Conservation (phyloP, 306 rosid genomes). For the Prunus mongolica region DNA sequence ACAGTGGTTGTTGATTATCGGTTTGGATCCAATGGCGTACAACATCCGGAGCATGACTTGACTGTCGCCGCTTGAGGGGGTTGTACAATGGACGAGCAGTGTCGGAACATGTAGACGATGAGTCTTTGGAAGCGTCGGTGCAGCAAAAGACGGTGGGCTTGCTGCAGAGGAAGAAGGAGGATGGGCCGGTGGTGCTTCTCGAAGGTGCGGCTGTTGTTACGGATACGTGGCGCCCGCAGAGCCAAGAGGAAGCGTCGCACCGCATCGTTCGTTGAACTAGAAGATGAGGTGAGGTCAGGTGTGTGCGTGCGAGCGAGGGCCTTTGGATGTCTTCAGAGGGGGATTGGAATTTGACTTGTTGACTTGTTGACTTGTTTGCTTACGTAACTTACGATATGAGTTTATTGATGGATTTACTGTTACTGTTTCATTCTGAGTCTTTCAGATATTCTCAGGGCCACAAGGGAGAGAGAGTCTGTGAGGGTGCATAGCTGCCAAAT, state of each 20-base stretch:
- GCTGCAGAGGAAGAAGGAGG: constrained; percentile 18
- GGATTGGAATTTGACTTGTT: not conserved
- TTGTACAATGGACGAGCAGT: constrained; percentile 32
- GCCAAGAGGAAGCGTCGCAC: constrained; percentile 33
- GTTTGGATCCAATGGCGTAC: constrained; percentile 67
- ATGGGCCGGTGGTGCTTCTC: constrained; percentile 8
- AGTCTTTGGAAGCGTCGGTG: constrained; percentile 19
- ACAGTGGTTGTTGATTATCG: constrained; percentile 34
- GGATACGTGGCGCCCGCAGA: constrained; percentile 16
- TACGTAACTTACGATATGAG: too few species aligned
- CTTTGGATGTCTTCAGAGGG: not conserved
- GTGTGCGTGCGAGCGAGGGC: not conserved
- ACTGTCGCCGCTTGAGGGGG: constrained; percentile 28
- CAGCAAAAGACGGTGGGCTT: constrained; percentile 26
- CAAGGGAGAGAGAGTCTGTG: too few species aligned
- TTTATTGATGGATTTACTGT: too few species aligned
- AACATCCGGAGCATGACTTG: constrained; percentile 25
- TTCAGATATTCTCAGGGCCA: too few species aligned
- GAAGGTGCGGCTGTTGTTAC: constrained; percentile 10
- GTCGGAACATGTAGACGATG: constrained; percentile 29
- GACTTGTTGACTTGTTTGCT: too few species aligned
- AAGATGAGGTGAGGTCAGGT: not conserved
- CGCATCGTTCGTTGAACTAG: constrained; percentile 24
- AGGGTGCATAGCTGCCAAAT: too few species aligned
- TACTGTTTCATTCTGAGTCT: too few species aligned